A percentile compares a stretch with the other conserved stretches of the same genome.
Evolutionary conservation across 352 stramenopile species (phyloP).

Genomic region (Phytophthora fragariae): DNA sequence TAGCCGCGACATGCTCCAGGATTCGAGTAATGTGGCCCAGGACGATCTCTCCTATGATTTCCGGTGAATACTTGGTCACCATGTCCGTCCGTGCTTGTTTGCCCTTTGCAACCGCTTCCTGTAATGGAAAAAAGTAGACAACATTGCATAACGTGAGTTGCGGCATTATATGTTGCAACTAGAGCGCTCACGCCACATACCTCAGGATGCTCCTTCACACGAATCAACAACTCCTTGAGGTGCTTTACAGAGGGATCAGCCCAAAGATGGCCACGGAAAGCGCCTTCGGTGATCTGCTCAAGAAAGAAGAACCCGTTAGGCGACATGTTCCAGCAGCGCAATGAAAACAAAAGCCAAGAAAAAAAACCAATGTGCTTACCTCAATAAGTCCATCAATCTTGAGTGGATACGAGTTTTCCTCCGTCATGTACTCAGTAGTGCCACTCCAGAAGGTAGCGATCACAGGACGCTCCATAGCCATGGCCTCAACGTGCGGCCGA

Average conservation of each 20-base stretch:
- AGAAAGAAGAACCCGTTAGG: slow-evolving; percentile 9
- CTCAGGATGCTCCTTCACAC: slow-evolving; percentile 66
- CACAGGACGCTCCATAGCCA: slow-evolving; percentile 91
- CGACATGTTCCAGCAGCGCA: neutral
- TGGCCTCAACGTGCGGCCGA: slow-evolving; percentile 93
- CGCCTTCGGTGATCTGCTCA: slow-evolving; percentile 75
- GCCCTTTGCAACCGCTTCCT: slow-evolving; percentile 76
- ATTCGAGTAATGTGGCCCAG: slow-evolving; percentile 72
- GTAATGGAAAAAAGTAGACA: neutral
- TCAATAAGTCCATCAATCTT: slow-evolving; percentile 82
- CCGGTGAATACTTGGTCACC: slow-evolving; percentile 82
- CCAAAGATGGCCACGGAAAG: slow-evolving; percentile 86
- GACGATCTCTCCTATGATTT: slow-evolving; percentile 77
- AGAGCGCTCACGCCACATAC: slow-evolving; percentile 24
- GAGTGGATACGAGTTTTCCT: slow-evolving; percentile 87
- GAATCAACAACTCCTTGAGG: slow-evolving; percentile 69
- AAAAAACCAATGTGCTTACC: slow-evolving; percentile 44
- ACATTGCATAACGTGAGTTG: neutral
- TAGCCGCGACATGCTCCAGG: slow-evolving; percentile 46
- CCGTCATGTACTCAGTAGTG: slow-evolving; percentile 89
- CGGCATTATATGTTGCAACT: too few relatives aligned
- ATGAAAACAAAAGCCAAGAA: too few relatives aligned
- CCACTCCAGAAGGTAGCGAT: slow-evolving; percentile 95
- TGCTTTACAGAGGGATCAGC: slow-evolving; percentile 84
- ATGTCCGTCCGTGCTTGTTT: slow-evolving; percentile 80